Evolutionary conservation across 257 asterid species (phyloP), one percentile per base, ranked within the genome.

Genomic region (Euphrasia confusa): DNA sequence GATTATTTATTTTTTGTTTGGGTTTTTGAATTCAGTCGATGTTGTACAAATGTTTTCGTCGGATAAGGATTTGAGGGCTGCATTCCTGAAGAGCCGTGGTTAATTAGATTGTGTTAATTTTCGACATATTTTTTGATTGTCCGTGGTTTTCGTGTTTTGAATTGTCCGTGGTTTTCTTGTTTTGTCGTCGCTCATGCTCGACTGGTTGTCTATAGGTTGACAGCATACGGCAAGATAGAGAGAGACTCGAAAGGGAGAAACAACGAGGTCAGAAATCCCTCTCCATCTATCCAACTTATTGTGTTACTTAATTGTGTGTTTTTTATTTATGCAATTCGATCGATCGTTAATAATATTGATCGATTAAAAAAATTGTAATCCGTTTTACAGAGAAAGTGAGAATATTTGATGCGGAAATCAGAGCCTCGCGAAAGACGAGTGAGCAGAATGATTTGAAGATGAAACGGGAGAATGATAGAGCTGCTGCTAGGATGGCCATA

Each of bases 11-110:
- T 21, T 21, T 21, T 21, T 21, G 24, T 21, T 21, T 21, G 24
- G 24, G 24, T 21, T 21, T 21, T 21, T 21, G 78, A 63, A 61
- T 68, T 59, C 82, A 18, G 33, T 69, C 13, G 70, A 68, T 74
- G 68, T 58, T 17, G 24, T 21, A 21, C 77, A 75, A 55, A 54
- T 78, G 71, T 89, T 1, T 21, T 21, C 90, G 4, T 83, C 94
- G 10, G 74, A 71, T 65, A 85, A 80, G 77, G 98, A 95, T 10
- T 71, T 85, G 67, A 82, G 95, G 18, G 91, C 74, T 52, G 97
- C 96, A 60, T 81, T 71, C 92, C 74, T 91, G 8, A 88, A 79
- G 71, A 86, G 78, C 40, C 90, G 92, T n/a, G n/a, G n/a, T n/a
- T n/a, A n/a, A n/a, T n/a, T n/a, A n/a, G n/a, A n/a, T n/a, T n/a